Conservation (phyloP, 2,329 filamentous ascomycete species). For the Clarireedia hainanense region DNA sequence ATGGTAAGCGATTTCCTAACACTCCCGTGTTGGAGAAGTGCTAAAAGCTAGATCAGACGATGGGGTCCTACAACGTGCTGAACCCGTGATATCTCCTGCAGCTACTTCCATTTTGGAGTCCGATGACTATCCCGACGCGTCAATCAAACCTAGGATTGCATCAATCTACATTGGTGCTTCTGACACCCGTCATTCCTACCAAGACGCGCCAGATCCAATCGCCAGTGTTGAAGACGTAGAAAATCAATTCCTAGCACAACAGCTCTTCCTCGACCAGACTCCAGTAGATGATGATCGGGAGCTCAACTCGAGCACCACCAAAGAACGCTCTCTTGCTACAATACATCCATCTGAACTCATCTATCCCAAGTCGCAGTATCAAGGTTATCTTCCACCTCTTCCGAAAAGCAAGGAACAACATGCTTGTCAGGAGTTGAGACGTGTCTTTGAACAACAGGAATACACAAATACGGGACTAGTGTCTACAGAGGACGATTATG, state of each 20-base stretch:
- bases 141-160: too few relatives aligned
- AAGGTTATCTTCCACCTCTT: conserved; percentile 11
- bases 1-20: too few relatives aligned
- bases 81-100: too few relatives aligned
- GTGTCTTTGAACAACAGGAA: neutral
- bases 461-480: neutral
- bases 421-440: conserved; percentile 9
- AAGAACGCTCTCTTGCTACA: neutral
- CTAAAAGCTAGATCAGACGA: too few relatives aligned
- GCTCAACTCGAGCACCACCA: neutral
- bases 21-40: too few relatives aligned
- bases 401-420: conserved; percentile 9
- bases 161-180: too few relatives aligned
- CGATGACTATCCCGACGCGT: too few relatives aligned
- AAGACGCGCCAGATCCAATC: too few relatives aligned
- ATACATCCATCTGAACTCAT: conserved; percentile 4
- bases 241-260: neutral
- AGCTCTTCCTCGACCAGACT: neutral
- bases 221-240: neutral
- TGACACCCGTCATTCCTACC: too few relatives aligned
- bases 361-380: conserved; percentile 14
- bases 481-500: conserved; percentile 10
- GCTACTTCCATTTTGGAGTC: too few relatives aligned
- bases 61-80: too few relatives aligned
- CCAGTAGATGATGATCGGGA: neutral